phyloP scores from a whole-genome alignment of 2,329 filamentous ascomycete species.

The Geoglossum cookeanum region DNA sequence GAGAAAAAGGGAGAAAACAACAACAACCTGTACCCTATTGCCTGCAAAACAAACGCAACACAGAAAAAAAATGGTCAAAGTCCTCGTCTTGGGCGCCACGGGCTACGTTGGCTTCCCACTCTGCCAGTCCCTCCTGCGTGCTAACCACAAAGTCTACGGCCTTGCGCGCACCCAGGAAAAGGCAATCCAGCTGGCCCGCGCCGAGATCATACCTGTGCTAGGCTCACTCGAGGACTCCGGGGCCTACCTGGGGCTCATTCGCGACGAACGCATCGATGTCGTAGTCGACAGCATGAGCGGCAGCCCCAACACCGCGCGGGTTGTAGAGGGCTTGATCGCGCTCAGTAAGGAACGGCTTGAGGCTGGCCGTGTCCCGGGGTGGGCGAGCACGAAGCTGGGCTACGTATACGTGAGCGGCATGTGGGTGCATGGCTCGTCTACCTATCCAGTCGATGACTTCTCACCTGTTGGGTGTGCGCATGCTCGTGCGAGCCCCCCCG shows the following conservation, averaged over 20 bases:
- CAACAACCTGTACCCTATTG: too few relatives aligned
- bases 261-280: conserved; percentile 16
- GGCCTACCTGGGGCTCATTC: conserved; percentile 11
- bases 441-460: conserved; percentile 15
- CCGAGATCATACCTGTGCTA: conserved; percentile 19
- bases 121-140: conserved; percentile 12
- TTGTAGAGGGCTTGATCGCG: conserved; percentile 13
- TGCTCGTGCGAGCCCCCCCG: conserved; percentile 10
- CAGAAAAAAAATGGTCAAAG: conserved; percentile 14
- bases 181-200: conserved; percentile 13
- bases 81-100: conserved; percentile 17
- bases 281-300: conserved; percentile 18
- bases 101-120: conserved; percentile 17
- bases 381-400: conserved; percentile 18
- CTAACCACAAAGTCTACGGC: conserved; percentile 20
- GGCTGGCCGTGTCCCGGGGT: conserved; percentile 8
- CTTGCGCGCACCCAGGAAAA: conserved; percentile 18
- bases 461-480: conserved; percentile 13
- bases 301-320: conserved; percentile 8
- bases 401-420: conserved; percentile 21
- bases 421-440: conserved; percentile 20
- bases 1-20: too few relatives aligned
- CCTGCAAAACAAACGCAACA: not conserved
- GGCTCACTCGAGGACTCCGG: conserved; percentile 10
- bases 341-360: conserved; percentile 11